phyloP scores from a whole-genome alignment of 1,284 basidiomycete species.

The Ceratobasidium sp. region DNA sequence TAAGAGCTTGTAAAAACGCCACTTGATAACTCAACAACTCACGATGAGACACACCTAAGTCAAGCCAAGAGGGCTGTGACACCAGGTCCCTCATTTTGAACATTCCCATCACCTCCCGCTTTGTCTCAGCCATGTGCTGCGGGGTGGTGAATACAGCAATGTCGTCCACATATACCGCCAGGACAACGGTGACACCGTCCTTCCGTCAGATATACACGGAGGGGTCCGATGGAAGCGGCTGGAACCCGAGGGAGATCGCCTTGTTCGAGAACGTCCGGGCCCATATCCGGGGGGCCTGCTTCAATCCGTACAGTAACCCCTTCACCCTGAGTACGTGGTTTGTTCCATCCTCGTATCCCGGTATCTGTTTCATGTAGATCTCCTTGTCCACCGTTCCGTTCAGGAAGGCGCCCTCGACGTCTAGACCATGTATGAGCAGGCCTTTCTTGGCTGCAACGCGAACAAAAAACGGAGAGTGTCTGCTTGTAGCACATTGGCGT shows the following conservation, averaged over 20 bases:
- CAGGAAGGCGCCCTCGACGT: constrained; percentile 53
- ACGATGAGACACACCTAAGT: too few species aligned
- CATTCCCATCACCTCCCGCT: background rate
- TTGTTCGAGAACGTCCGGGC: constrained; percentile 36
- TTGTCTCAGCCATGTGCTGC: background rate
- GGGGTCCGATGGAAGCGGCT: background rate
- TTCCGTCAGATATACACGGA: background rate
- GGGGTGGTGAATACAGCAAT: background rate
- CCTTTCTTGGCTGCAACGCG: constrained; percentile 49
- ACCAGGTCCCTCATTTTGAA: constrained; percentile 39
- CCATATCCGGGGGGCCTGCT: constrained; percentile 46
- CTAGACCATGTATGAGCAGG: constrained; percentile 52
- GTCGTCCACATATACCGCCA: constrained; percentile 34
- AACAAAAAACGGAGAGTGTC: constrained; percentile 51
- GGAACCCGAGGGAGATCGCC: background rate
- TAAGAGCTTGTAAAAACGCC: too few species aligned
- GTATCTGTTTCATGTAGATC: constrained; percentile 57
- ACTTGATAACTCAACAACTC: constrained; percentile 7
- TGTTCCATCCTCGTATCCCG: constrained; percentile 48
- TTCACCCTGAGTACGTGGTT: constrained; percentile 40
- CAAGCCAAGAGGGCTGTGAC: too few species aligned
- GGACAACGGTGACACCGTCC: background rate
- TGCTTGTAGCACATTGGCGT: constrained; percentile 51
- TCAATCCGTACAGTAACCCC: constrained; percentile 50
- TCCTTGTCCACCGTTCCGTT: constrained; percentile 54